Percentiles rank a stretch among this genome's conserved stretches.
phyloP scores from a whole-genome alignment of 2,329 filamentous ascomycete species.

The Amauroascus verrucosus region DNA sequence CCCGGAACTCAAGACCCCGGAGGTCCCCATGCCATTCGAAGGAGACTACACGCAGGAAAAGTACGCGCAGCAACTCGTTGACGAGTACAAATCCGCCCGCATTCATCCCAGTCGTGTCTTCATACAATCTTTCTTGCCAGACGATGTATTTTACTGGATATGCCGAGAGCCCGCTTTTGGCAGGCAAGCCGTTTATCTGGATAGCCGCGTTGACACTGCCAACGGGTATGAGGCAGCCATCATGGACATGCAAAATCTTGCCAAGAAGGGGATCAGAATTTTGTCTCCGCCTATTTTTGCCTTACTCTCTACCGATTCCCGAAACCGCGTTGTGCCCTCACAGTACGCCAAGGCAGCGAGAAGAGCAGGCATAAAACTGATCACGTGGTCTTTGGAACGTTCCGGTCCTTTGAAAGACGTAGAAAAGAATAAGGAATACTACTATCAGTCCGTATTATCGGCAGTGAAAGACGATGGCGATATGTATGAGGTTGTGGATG shows the following conservation, averaged over 20 bases:
- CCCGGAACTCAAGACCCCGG: constrained; percentile 57
- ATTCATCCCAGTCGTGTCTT: constrained; percentile 48
- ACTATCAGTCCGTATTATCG: constrained; percentile 42
- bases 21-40: constrained; percentile 60
- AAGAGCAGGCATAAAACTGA: constrained; percentile 52
- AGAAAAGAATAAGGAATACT: constrained; percentile 44
- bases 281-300: constrained; percentile 55
- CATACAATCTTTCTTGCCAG: constrained; percentile 56
- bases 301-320: constrained; percentile 44
- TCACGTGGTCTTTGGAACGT: constrained; percentile 60
- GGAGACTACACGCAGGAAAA: constrained; percentile 53
- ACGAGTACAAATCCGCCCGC: constrained; percentile 46
- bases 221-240: constrained; percentile 46
- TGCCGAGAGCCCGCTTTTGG: constrained; percentile 51
- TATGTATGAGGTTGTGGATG: constrained; percentile 55
- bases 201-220: constrained; percentile 49
- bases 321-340: constrained; percentile 45
- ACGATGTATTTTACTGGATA: constrained; percentile 58
- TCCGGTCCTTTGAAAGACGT: constrained; percentile 50
- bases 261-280: constrained; percentile 49
- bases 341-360: constrained; percentile 53
- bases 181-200: constrained; percentile 54
- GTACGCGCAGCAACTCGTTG: constrained; percentile 56
- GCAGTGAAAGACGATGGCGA: constrained; percentile 54
- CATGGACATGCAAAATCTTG: constrained; percentile 47